Base-by-base conservation (phyloP, 352 stramenopile genomes). In the Globisporangium sylvaticum region DNA sequence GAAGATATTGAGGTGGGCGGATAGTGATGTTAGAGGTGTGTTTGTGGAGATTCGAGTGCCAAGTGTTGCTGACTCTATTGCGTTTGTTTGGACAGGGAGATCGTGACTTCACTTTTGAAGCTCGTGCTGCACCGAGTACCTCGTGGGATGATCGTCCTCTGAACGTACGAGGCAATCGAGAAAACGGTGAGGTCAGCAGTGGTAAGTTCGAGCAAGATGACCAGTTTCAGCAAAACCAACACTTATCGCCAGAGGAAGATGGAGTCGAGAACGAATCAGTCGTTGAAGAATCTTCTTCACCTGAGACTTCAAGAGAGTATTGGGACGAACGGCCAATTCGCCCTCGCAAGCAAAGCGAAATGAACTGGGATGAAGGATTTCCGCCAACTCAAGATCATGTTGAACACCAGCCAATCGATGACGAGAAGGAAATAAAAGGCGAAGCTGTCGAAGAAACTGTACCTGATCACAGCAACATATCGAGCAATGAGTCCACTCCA, bases 251-350 rank as follows among this genome's bases (percentile, higher is more conserved):
- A 24, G 65, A 46, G 15, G 58, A 61, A 20, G 58, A 66, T 15
- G 34, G 20, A 22, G 53, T 31, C 18, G 29, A 54, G 12, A 37
- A 18, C 18, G 18, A 44, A 12, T 20, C 18, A 53, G 52, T 54
- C 29, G 18, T 27, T 39, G 8, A 56, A 34, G 20, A 46, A 20
- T 44, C 27, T 54, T 22, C 25, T 32, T 65, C n/a, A 9, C 15
- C 31, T 3, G 62, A 62, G 15, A 68, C 18, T 18, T 24, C 34
- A 52, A 6, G n/a, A 12, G 10, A 29, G 10, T 52, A 34, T 7
- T 70, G 58, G 70, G 70, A 73, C 22, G 63, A 76, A 0, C 70
- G 58, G 25, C 67, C 66, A 6, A 71, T 73, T 52, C 54, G 31
- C 12, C 32, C 56, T n/a, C 63, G 56, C 4, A 32, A 46, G n/a